Conservation (phyloP, 1,139 yeast species). For the Saccharomycopsis hybrid region DNA sequence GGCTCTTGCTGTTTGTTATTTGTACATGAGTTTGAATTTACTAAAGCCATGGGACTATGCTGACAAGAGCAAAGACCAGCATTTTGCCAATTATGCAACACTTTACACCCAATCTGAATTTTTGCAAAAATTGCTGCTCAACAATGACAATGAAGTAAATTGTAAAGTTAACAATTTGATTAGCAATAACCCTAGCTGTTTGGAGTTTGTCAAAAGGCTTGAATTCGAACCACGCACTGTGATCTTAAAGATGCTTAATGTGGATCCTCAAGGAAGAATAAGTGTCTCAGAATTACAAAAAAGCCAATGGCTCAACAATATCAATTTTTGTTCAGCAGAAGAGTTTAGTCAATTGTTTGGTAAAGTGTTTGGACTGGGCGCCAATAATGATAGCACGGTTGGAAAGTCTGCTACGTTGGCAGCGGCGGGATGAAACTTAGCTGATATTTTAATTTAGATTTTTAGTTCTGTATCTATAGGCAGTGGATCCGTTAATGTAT, state of each 20-base stretch:
- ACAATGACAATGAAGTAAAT: constrained; percentile 14
- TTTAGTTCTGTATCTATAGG: too few relatives aligned
- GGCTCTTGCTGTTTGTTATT: constrained; percentile 18
- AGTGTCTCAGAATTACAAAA: constrained; percentile 3
- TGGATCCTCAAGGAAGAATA: constrained; percentile 6
- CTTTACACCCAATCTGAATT: constrained; percentile 14
- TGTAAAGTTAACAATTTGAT: constrained; percentile 9
- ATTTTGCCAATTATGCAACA: constrained; percentile 6
- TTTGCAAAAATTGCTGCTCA: constrained; percentile 7
- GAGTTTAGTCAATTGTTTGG: constrained; percentile 13
- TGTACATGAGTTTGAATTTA: constrained; percentile 11
- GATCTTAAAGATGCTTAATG: constrained; percentile 13
- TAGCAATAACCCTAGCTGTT: constrained; percentile 2
- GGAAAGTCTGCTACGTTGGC: too few relatives aligned
- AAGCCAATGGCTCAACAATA: constrained; percentile 15
- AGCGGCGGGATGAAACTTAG: too few relatives aligned
- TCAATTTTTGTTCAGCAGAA: constrained; percentile 10
- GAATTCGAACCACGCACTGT: constrained; percentile 9
- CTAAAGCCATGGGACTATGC: constrained; percentile 20
- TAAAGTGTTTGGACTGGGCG: neutral
- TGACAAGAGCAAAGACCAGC: constrained; percentile 6
- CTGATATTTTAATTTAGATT: too few relatives aligned
- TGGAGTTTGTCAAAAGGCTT: constrained; percentile 11
- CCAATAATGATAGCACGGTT: too few relatives aligned
- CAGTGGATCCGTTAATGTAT: too few relatives aligned